Base-by-base conservation (phyloP, 805 yeast genomes). In the Candida koratica region DNA sequence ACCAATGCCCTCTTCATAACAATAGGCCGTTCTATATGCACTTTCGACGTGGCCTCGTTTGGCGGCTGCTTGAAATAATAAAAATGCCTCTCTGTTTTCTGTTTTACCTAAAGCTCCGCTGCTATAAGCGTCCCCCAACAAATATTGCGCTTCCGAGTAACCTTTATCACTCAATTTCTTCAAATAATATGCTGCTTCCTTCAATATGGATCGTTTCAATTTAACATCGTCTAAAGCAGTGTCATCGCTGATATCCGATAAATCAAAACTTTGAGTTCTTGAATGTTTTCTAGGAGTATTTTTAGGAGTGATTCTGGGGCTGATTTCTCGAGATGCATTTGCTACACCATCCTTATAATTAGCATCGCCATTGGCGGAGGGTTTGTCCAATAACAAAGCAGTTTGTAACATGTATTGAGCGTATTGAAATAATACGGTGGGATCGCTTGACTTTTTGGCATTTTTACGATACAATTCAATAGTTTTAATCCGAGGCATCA, bases 1-100 rank as follows among this genome's bases (percentile, higher is more conserved):
- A 4, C 98, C 98, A 59, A 89, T 67, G 12, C 98, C 98, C 60
- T 88, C 94, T 58, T 89, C 95, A 48, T 81, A 84, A 60, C 96
- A 90, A 37, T 84, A 75, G 0, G 97, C 86, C 0, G 96, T 84
- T 48, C 97, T 75, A 60, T 84, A 93, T 1, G 96, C 88, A 32
- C 93, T 77, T 56, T 90, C 97, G 4, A 84, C 73, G 56, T 90
- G 97, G 17, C 90, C 93, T 49, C 86, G 90, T 55, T 93, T 90
- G 3, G 96, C 96, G 5, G 97, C 96, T 23, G 84, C 67, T 53
- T 82, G 88, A 56, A 93, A 93, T 38, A 85, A 71, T 2, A 58
- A 47, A 48, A 86, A 81, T 1, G 97, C 83, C 46, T 84, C 89
- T 44, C 73, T 77, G 48, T 81, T 72, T 34, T 89, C 95, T 8